Base-by-base conservation (phyloP, 208 protist species). In the Leishmania braziliensis region DNA sequence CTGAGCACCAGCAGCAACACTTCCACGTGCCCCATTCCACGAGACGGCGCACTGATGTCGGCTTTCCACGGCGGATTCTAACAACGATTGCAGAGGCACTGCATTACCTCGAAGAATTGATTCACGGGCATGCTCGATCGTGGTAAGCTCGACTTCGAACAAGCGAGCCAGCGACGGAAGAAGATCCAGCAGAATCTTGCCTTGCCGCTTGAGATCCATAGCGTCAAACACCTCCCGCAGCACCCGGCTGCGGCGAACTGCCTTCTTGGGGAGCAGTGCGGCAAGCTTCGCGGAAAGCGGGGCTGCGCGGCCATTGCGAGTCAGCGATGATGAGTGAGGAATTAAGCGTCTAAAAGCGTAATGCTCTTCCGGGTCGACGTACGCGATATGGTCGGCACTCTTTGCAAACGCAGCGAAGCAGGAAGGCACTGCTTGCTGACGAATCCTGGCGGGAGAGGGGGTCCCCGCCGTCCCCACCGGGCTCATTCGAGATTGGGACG, bases 211-310 rank as follows among this genome's bases (percentile, higher is more conserved):
- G 10, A 92, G n/a, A 75, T 96, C 92, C 70, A 96, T 79, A 16
- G 87, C 46, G 29, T 89, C 79, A 78, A 96, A 96, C 23, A 89
- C 91, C 51, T 91, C 83, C 0, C 92, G 85, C 54, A 96, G 77
- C 16, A 94, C 84, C 12, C 77, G 80, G 62, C 81, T 93, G 66
- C 90, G 86, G 0, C 78, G 89, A 73, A 77, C 83, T 39, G 80
- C 75, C 36, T 77, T 74, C 78, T 71, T 85, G 33, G 80, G 80
- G 29, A 84, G 66, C 46, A 84, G 80, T 8, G 74, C 48, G 0
- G 74, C 48, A 39, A 84, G 80, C 43, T 79, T 84, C 29, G 74
- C 53, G 6, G 80, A 84, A 56, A 84, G 63, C 33, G 74, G 74
- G 39, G 74, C 75, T 46, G 51, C 12, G 16, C 71, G 33, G 53